A percentile compares a stretch with the other conserved stretches of the same genome.
phyloP scores from a whole-genome alignment of 2,329 filamentous ascomycete species.

The Diaporthe citriasiana region DNA sequence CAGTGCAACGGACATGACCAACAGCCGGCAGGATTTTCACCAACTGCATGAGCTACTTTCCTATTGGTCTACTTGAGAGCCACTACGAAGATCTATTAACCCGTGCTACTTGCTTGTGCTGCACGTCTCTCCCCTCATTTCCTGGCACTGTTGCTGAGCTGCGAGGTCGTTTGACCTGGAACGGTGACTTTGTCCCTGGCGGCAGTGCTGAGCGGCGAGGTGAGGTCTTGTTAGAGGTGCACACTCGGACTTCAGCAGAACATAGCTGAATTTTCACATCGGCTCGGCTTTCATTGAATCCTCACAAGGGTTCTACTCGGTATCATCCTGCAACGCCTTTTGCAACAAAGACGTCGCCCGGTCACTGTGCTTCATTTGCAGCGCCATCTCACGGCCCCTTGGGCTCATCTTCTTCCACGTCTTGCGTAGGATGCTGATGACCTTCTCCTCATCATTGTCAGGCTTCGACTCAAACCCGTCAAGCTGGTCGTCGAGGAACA shows the following conservation, averaged over 20 bases:
- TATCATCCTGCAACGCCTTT: slow-evolving; percentile 66
- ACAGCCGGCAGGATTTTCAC: background rate
- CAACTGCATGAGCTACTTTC: background rate
- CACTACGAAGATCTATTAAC: too few species aligned
- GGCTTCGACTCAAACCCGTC: slow-evolving; percentile 80
- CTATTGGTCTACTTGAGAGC: background rate
- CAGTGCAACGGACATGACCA: background rate
- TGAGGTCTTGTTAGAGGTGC: background rate
- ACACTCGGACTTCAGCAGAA: background rate
- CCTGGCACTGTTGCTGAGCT: background rate
- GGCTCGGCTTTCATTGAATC: too few species aligned
- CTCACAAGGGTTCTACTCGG: background rate
- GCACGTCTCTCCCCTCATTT: background rate
- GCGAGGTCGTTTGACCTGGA: background rate
- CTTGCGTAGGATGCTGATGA: slow-evolving; percentile 78
- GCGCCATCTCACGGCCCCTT: slow-evolving; percentile 72
- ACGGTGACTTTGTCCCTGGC: background rate
- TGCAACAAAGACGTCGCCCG: slow-evolving; percentile 72
- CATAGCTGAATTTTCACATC: too few species aligned
- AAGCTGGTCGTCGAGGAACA: slow-evolving; percentile 90
- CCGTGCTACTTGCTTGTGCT: too few species aligned
- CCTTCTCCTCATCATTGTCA: slow-evolving; percentile 81
- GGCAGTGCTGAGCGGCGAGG: background rate
- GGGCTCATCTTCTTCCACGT: slow-evolving; percentile 84
- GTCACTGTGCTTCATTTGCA: slow-evolving; percentile 75